Conservation (phyloP, 2,329 filamentous ascomycete species). For the Ophiocordyceps camponoti-rufipedis region DNA sequence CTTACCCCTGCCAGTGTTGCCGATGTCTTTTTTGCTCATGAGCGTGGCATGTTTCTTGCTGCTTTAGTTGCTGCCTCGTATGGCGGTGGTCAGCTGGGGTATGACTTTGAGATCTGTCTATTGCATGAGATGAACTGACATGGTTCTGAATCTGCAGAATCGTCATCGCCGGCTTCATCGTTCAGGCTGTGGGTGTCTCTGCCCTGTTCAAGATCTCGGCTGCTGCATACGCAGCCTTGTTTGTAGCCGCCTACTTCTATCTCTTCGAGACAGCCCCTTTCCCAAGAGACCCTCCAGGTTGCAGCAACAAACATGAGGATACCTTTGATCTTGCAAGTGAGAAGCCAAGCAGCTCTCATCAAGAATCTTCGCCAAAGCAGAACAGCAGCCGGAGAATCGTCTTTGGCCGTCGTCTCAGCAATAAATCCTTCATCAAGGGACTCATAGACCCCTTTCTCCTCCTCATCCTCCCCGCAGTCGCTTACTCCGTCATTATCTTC, state of each 20-base stretch:
- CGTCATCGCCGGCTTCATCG: background rate
- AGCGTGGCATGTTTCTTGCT: background rate
- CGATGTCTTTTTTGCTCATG: background rate
- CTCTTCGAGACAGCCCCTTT: background rate
- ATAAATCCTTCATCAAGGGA: background rate
- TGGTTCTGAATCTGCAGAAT: background rate
- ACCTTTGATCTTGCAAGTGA: too few species aligned
- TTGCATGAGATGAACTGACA: background rate
- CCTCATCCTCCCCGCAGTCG: background rate
- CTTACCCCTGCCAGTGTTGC: background rate
- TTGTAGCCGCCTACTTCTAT: background rate
- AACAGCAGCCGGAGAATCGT: background rate
- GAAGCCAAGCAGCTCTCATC: background rate
- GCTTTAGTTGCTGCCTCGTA: background rate
- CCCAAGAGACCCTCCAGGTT: background rate
- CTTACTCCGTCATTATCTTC: background rate
- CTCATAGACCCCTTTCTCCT: background rate
- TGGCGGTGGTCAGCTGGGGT: background rate
- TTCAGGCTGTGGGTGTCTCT: background rate
- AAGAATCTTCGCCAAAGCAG: background rate
- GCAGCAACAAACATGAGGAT: too few species aligned
- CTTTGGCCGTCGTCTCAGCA: background rate
- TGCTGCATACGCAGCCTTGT: background rate
- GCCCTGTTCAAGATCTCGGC: background rate
- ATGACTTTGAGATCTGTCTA: background rate